Percentiles rank a stretch among this genome's conserved stretches.
Evolutionary conservation across 495 filamentous ascomycete genomes (phyloP).

Genomic region (Podospora sp.): DNA sequence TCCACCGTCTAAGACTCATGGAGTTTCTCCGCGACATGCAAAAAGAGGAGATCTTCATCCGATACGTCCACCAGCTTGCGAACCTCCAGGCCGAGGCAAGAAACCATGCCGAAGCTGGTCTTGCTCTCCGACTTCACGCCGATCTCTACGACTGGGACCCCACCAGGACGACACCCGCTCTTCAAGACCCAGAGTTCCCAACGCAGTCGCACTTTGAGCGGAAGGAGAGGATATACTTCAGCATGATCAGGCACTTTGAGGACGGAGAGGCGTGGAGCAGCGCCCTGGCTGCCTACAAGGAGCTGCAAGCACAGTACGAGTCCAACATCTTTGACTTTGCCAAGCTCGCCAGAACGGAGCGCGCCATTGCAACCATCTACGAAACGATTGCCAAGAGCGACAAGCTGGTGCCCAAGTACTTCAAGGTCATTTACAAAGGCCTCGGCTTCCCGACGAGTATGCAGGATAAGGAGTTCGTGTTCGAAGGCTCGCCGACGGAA

Average conservation of each 20-base stretch:
- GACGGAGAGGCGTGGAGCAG: conserved; percentile 90
- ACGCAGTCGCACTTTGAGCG: conserved; percentile 89
- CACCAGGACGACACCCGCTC: conserved; percentile 62
- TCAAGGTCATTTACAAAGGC: conserved; percentile 88
- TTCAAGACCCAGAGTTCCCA: conserved; percentile 74
- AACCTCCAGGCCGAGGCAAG: conserved; percentile 71
- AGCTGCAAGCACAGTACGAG: conserved; percentile 89
- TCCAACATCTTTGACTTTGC: conserved; percentile 84
- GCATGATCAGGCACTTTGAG: conserved; percentile 92
- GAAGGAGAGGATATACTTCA: conserved; percentile 88
- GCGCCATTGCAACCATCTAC: conserved; percentile 92
- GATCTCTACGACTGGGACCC: conserved; percentile 94
- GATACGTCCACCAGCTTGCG: conserved; percentile 93
- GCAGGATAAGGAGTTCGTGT: conserved; percentile 91
- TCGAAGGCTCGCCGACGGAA: conserved; percentile 78
- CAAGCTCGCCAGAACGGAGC: conserved; percentile 84
- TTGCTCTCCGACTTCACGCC: conserved; percentile 87
- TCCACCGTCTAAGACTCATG: conserved; percentile 90
- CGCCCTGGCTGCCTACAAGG: conserved; percentile 86
- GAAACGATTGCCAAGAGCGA: conserved; percentile 83
- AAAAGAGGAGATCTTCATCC: conserved; percentile 94
- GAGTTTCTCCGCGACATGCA: conserved; percentile 97
- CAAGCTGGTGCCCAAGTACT: conserved; percentile 78
- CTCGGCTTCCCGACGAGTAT: conserved; percentile 82
- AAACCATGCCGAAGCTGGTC: conserved; percentile 87